Conservation (phyloP, 148 eudicot genomes). For the Vaccinium macrocarpon region DNA sequence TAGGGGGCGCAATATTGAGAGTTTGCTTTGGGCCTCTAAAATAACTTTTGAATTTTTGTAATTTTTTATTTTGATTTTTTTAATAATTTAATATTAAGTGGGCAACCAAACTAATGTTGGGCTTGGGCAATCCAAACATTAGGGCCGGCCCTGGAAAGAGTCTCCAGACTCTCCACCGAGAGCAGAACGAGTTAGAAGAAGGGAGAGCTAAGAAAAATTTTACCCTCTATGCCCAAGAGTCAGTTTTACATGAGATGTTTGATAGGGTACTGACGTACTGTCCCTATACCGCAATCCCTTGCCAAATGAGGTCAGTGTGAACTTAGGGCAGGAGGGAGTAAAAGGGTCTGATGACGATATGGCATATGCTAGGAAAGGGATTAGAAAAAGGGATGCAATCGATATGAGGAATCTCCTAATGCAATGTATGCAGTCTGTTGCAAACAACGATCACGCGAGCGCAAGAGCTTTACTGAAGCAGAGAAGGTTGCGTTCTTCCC, state of each 20-base stretch:
- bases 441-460: conserved; percentile 31
- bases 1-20: no score
- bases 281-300: conserved; percentile 28
- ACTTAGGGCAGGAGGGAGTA: neutral
- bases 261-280: conserved; percentile 41
- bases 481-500: conserved; percentile 43
- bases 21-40: no score
- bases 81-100: no score
- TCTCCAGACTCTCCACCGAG: conserved; percentile 25
- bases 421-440: conserved; percentile 44
- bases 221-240: conserved; percentile 28
- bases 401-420: conserved; percentile 48
- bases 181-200: conserved; percentile 13
- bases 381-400: conserved; percentile 28
- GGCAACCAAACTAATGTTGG: no score
- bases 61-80: no score
- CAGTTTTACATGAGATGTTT: conserved; percentile 40
- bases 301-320: neutral
- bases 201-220: conserved; percentile 33
- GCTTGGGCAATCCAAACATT: no score
- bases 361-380: conserved; percentile 15
- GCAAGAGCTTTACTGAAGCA: conserved; percentile 38
- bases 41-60: no score
- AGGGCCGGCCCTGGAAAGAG: no score
- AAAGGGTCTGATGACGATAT: conserved; percentile 15